Percentiles rank a stretch among this genome's conserved stretches.
Evolutionary conservation across 2,329 filamentous ascomycete species (phyloP).

Genomic region (Rutstroemia sp.): DNA sequence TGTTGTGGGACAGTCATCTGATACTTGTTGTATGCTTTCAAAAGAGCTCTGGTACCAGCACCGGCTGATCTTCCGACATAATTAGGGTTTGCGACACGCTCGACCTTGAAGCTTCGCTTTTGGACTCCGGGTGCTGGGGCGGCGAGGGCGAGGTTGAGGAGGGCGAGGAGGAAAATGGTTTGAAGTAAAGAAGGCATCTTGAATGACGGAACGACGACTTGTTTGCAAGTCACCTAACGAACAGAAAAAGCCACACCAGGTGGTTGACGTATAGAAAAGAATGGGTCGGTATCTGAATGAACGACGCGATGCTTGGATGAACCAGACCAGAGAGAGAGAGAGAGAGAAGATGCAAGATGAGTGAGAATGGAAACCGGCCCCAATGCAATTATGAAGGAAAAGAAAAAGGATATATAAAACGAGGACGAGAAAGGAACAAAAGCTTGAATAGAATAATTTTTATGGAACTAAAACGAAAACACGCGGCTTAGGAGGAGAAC

Average conservation of each 20-base stretch:
- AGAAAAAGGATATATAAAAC: conserved; percentile 17
- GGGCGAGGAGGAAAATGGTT: conserved; percentile 37
- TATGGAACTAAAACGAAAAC: conserved; percentile 15
- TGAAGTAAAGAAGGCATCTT: conserved; percentile 28
- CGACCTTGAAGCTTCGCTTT: conserved; percentile 29
- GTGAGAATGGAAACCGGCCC: conserved; percentile 18
- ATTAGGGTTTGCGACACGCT: conserved; percentile 32
- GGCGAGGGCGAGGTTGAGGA: conserved; percentile 40
- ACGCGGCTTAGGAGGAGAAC: conserved; percentile 17
- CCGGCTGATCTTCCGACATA: conserved; percentile 33
- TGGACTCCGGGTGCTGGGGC: conserved; percentile 36
- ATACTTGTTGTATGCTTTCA: conserved; percentile 63
- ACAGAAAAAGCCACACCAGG: conserved; percentile 8
- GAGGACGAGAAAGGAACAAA: conserved; percentile 15
- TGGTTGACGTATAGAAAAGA: conserved; percentile 4
- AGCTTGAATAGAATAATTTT: not conserved
- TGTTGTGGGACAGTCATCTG: conserved; percentile 43
- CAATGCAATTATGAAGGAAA: conserved; percentile 16
- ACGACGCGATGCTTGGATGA: conserved; percentile 12
- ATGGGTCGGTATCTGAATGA: conserved; percentile 14
- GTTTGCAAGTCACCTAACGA: too few species aligned
- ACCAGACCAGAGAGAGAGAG: conserved; percentile 15
- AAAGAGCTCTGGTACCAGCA: conserved; percentile 41
- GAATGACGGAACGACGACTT: conserved; percentile 2
- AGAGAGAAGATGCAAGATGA: not conserved